phyloP scores from a whole-genome alignment of 148 eudicot genomes.

The Nepenthes gracilis region DNA sequence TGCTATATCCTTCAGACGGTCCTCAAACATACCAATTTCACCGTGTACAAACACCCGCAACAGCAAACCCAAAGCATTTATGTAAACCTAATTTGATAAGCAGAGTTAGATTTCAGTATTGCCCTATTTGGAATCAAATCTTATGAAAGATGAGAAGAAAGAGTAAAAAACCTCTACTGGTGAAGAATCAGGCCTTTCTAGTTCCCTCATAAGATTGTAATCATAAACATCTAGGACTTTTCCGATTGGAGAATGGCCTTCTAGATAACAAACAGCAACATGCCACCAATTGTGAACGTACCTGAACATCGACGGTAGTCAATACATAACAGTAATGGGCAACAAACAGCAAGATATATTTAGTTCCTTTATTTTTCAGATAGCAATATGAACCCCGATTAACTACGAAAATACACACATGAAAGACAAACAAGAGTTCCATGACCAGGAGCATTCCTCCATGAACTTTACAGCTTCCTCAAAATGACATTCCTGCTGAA shows the following conservation, averaged over 20 bases:
- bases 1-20: conserved; percentile 50
- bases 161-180: conserved; percentile 42
- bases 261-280: conserved; percentile 79
- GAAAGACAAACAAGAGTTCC: conserved; percentile 56
- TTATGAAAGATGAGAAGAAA: background rate
- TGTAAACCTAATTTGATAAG: conserved; percentile 43
- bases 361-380: background rate
- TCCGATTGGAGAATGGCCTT: conserved; percentile 40
- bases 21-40: conserved; percentile 29
- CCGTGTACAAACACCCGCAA: conserved; percentile 62
- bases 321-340: background rate
- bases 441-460: conserved; percentile 56
- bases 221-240: conserved; percentile 67
- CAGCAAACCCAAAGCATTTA: conserved; percentile 70
- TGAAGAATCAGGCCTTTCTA: conserved; percentile 55
- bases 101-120: background rate
- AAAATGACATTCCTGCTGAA: conserved; percentile 64
- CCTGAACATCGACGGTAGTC: conserved; percentile 21
- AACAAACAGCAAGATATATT: background rate
- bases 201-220: conserved; percentile 48
- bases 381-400: background rate
- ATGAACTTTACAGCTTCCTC: conserved; percentile 75
- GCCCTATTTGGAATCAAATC: background rate
- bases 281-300: conserved; percentile 95
- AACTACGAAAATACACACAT: conserved; percentile 27